A percentile compares a stretch with the other conserved stretches of the same genome.
Evolutionary conservation across 1,284 basidiomycete genomes (phyloP).

Genomic region (Ustilago hordei): DNA sequence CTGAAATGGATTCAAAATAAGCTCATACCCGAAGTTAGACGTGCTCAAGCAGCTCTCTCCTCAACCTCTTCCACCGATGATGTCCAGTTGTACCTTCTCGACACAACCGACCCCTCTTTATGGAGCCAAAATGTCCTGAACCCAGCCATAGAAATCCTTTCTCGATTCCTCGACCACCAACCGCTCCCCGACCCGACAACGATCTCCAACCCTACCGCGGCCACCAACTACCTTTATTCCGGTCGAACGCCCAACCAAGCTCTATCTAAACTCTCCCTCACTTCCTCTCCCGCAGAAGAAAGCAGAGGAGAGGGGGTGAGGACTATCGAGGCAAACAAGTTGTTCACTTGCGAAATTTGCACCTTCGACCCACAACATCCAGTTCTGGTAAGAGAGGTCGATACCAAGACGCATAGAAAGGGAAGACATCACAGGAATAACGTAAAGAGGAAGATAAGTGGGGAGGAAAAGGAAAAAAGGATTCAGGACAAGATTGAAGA

Average conservation of each 20-base stretch:
- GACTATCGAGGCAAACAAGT: constrained; percentile 42
- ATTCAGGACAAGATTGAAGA: constrained; percentile 16
- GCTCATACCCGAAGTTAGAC: constrained; percentile 79
- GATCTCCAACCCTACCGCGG: constrained; percentile 75
- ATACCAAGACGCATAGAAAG: constrained; percentile 74
- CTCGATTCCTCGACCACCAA: constrained; percentile 73
- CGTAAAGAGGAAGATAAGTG: constrained; percentile 19
- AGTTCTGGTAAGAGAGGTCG: constrained; percentile 79
- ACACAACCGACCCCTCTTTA: constrained; percentile 75
- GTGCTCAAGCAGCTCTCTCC: constrained; percentile 18
- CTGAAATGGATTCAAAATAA: constrained; percentile 93
- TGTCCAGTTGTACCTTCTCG: constrained; percentile 74
- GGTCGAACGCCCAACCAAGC: constrained; percentile 66
- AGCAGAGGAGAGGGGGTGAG: constrained; percentile 18
- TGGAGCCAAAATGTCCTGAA: constrained; percentile 73
- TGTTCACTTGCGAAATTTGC: constrained; percentile 77
- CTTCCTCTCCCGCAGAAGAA: constrained; percentile 56
- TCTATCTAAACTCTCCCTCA: constrained; percentile 72
- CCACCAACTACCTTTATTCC: constrained; percentile 70
- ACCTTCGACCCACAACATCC: constrained; percentile 77
- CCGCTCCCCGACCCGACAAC: constrained; percentile 75
- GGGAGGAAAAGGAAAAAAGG: constrained; percentile 9
- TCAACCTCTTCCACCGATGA: constrained; percentile 18
- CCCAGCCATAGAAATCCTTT: constrained; percentile 56
- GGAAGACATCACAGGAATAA: constrained; percentile 32